Evolutionary conservation across 2,329 filamentous ascomycete genomes (phyloP), one percentile per base, ranked within the genome.

Genomic region (Fusarium goolgardi): DNA sequence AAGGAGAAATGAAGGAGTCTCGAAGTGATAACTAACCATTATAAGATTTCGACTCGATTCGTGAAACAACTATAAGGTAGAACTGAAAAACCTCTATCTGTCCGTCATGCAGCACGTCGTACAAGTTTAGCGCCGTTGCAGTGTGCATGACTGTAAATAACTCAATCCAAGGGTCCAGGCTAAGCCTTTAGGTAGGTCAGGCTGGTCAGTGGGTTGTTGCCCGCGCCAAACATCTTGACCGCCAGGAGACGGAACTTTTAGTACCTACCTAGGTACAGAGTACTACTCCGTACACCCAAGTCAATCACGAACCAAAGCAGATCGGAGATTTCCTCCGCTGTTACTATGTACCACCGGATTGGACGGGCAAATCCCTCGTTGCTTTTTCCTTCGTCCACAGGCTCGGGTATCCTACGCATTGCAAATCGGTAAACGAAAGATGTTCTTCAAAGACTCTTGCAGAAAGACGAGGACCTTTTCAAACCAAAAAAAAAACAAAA

Each of bases 111-210:
- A 27, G 34, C n/a, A 54, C 21, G 37, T 44, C 32, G 35, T 40
- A 29, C 39, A 45, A 21, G 13, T 45, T 45, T 63, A 63, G 50
- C 44, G 60, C 40, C 43, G 63, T 61, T 46, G 44, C 27, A 21
- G 47, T 55, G 43, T 47, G 18, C n/a, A 60, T 37, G 45, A 23
- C 45, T 27, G 47, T 65, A 64, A 65, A 59, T 64, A 52, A 65
- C 61, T 64, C 57, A 56, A 43, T 32, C 32, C 45, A 66, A 69
- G 44, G 56, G 61, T 63, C 65, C 49, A 66, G 65, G 56, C 53
- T 41, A 59, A 69, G 56, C 54, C 60, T 39, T 21, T 21, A 35
- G 34, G 9, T 37, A 39, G 35, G 35, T 21, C 35, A 39, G 35
- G 35, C 35, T 3, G 35, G 35, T 39, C 3, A 16, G 35, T 39